These are phyloP conservation scores for Tolypocladium tropicale DNA, from an alignment of 2,329 filamentous ascomycete species.

Conservation along the genomic window DNA sequence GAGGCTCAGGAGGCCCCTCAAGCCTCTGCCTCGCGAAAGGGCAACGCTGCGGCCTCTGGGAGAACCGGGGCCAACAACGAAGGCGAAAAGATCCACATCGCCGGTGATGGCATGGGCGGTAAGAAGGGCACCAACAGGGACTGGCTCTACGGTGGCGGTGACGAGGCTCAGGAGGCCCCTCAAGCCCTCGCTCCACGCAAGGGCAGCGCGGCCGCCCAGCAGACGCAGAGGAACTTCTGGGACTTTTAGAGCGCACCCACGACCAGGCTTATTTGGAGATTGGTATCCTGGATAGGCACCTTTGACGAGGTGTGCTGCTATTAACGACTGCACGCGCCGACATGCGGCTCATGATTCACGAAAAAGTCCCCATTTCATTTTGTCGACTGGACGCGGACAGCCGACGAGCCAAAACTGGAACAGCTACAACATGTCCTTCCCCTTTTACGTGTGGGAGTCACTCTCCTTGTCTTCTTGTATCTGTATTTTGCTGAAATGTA, in stretches of 20 bases:
- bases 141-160: slow-evolving; percentile 50
- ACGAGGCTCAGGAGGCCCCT: slow-evolving; percentile 28
- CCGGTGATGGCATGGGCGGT: slow-evolving; percentile 56
- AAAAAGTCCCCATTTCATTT: slow-evolving; percentile 7
- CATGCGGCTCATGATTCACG: slow-evolving; percentile 23
- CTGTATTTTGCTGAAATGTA: background rate
- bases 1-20: slow-evolving; percentile 18
- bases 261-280: slow-evolving; percentile 3
- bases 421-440: background rate
- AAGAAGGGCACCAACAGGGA: slow-evolving; percentile 39
- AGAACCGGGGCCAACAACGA: slow-evolving; percentile 17
- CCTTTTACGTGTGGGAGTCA: background rate
- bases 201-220: slow-evolving; percentile 14
- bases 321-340: slow-evolving; percentile 17
- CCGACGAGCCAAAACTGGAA: background rate
- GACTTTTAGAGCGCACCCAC: slow-evolving; percentile 27
- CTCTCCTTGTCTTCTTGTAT: slow-evolving; percentile 1
- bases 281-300: background rate
- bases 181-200: slow-evolving; percentile 19
- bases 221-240: slow-evolving; percentile 28
- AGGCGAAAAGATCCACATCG: slow-evolving; percentile 36
- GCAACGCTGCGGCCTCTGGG: slow-evolving; percentile 8
- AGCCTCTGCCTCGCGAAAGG: slow-evolving; percentile 20
- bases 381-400: background rate
- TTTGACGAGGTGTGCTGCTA: slow-evolving; percentile 1